Evolutionary conservation across 106 monocot genomes (phyloP), one percentile per base, ranked within the genome.

Genomic region (Dendrobium chrysotoxum): DNA sequence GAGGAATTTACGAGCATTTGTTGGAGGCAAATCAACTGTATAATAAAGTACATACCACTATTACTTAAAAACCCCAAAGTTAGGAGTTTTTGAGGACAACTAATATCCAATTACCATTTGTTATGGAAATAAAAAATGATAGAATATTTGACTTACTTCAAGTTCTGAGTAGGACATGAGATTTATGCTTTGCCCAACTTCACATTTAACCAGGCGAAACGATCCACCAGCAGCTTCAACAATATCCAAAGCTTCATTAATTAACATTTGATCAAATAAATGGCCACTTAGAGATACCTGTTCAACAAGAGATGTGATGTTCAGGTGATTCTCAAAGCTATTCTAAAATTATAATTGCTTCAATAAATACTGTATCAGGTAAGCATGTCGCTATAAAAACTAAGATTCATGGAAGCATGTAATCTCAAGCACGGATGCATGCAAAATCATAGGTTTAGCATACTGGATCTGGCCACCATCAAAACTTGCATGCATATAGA

Each of bases 231-330:
- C 87, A 78, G 82, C 75, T 91, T 99, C 99, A 86, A 99, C 95
- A 77, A 91, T 84, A 86, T 99, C 95, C 71, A 99, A 78, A 45
- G 99, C 95, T 47, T 99, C 95, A 82, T 99, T 99, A 81, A 99
- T 99, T 40, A 95, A 76, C 79, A 91, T 90, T 53, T 99, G 87
- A 87, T 99, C 99, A 78, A 99, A 99, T 57, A 99, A 87, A 83
- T 99, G 99, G 31, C 99, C 99, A 82, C 90, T 95, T 41, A 99
- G 85, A 81, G 99, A 93, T 76, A 99, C 94, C 96, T 97, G 89
- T 82, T 20, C 20, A 77, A 57, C 18, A 46, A 47, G 26, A 15
- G 15, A 47, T 20, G 28, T 26, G 12, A 76, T 41, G 74, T 41
- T 46, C 47, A 76, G 7, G 74, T 40, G 13, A 40, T 4, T 40